Evolutionary conservation across 108 stramenopile genomes (phyloP), one percentile per base, ranked within the genome.

Genomic region (Cyclotella sp.): DNA sequence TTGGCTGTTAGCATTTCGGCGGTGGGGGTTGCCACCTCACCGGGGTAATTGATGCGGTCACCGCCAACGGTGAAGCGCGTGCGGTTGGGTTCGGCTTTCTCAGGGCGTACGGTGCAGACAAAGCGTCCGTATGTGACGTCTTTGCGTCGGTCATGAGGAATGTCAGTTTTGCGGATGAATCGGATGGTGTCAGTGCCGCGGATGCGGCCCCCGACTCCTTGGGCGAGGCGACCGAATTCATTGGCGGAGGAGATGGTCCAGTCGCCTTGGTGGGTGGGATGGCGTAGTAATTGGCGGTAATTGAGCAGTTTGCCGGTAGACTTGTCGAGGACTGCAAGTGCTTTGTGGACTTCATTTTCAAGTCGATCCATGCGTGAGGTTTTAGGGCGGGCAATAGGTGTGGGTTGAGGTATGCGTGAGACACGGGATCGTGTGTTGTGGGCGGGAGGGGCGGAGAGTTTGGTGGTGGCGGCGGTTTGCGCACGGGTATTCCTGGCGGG

Each of bases 61-160:
- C 49, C 59, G 26, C 59, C 59, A 24, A 61, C 59, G 1, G 1
- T 26, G 28, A 61, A 61, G n/a, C 59, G n/a, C 16, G 59, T 61
- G 59, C 10, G 63, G 42, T 44, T 19, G 14, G 22, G 28, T 44
- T 64, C 63, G 2, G 13, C 39, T 64, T 64, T 29, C 14, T 16
- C n/a, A 4, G 63, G 41, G 22, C 63, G 39, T 18, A 64, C 7
- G 14, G 3, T 44, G 43, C 34, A 34, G 34, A 34, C 34, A 34
- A 34, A 34, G 34, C 34, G 6, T 6, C 34, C 34, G 34, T 34
- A 49, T 16, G 47, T 49, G 47, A 49, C 3, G 9, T 49, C 47
- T 49, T 49, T 49, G 18, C 9, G 15, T 7, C 47, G 47, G 47
- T 49, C 18, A n/a, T 49, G 15, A 3, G 47, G 47, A 16, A 49